Conservation (phyloP, 1,284 basidiomycete species). For the Trichosporon sp. region DNA sequence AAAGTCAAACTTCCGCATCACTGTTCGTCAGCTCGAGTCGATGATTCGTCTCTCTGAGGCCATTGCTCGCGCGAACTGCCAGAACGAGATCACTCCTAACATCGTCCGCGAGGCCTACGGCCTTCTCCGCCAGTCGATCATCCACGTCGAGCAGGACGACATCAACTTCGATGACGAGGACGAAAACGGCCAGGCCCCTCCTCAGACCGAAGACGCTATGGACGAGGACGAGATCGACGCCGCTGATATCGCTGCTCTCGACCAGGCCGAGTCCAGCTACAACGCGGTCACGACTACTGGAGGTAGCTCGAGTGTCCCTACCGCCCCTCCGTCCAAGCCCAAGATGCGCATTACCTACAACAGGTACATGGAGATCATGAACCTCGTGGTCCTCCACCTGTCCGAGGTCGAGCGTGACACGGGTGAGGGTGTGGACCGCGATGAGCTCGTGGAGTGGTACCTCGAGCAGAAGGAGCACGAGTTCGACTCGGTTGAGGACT, state of each 20-base stretch:
- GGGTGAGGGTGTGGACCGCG: conserved; percentile 72
- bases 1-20: conserved; percentile 92
- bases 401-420: conserved; percentile 70
- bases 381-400: conserved; percentile 69
- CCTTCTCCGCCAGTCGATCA: conserved; percentile 92
- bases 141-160: conserved; percentile 98
- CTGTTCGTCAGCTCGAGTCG: conserved; percentile 93
- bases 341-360: conserved; percentile 90
- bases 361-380: conserved; percentile 86
- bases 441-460: conserved; percentile 95
- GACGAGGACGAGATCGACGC: conserved; percentile 58
- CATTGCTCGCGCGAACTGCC: conserved; percentile 94
- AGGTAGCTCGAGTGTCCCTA: conserved; percentile 2
- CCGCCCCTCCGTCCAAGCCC: conserved; percentile 52
- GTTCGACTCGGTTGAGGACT: conserved; percentile 75
- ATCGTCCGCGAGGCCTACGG: conserved; percentile 95
- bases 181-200: conserved; percentile 56
- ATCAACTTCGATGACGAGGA: conserved; percentile 92
- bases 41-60: conserved; percentile 97
- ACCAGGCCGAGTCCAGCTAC: conserved; percentile 46
- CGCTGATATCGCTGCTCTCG: conserved; percentile 57
- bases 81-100: conserved; percentile 81
- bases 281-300: conserved; percentile 42
- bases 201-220: conserved; percentile 57
- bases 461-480: conserved; percentile 82